These are phyloP conservation scores for Taiozyma sp. DNA, from an alignment of 1,139 yeast genomes.

Conservation along the genomic window DNA sequence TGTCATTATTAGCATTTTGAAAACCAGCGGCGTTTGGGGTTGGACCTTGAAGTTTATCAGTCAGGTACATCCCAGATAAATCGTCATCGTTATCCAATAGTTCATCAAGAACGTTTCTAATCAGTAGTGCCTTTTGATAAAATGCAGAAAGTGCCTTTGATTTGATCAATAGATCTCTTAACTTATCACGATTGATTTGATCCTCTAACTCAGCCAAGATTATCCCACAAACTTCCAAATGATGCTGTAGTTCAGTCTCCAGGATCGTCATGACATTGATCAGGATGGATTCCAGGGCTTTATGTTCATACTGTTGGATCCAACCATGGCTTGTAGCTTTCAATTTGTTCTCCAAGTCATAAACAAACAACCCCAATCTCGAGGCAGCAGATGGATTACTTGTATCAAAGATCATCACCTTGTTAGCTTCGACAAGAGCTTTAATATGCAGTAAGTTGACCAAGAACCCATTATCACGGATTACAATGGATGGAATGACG, in stretches of 20 bases:
- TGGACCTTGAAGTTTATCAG: slow-evolving; percentile 31
- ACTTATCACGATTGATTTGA: slow-evolving; percentile 75
- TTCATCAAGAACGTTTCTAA: slow-evolving; percentile 83
- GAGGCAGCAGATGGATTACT: slow-evolving; percentile 50
- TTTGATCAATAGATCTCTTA: slow-evolving; percentile 73
- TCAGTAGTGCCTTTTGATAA: slow-evolving; percentile 76
- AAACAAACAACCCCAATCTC: slow-evolving; percentile 74
- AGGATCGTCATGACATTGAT: slow-evolving; percentile 79
- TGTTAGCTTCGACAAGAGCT: slow-evolving; percentile 76
- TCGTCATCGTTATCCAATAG: slow-evolving; percentile 81
- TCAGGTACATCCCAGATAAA: slow-evolving; percentile 60
- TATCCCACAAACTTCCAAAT: slow-evolving; percentile 66
- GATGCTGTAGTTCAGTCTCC: slow-evolving; percentile 79
- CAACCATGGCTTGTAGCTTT: slow-evolving; percentile 20
- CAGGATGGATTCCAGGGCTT: slow-evolving; percentile 85
- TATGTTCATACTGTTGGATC: slow-evolving; percentile 61
- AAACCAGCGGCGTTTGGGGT: background rate
- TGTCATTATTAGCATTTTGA: slow-evolving; percentile 8
- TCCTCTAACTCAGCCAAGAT: slow-evolving; percentile 79
- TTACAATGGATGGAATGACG: slow-evolving; percentile 82
- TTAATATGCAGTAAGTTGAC: slow-evolving; percentile 80
- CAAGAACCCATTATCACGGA: slow-evolving; percentile 71
- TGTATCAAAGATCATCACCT: slow-evolving; percentile 78
- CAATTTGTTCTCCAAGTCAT: slow-evolving; percentile 79
- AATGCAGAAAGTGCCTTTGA: slow-evolving; percentile 79